Percentiles rank a stretch among this genome's conserved stretches.
These are phyloP conservation scores for Solanum hybrid DNA, from an alignment of 305 asterid genomes.

Conservation along the genomic window DNA sequence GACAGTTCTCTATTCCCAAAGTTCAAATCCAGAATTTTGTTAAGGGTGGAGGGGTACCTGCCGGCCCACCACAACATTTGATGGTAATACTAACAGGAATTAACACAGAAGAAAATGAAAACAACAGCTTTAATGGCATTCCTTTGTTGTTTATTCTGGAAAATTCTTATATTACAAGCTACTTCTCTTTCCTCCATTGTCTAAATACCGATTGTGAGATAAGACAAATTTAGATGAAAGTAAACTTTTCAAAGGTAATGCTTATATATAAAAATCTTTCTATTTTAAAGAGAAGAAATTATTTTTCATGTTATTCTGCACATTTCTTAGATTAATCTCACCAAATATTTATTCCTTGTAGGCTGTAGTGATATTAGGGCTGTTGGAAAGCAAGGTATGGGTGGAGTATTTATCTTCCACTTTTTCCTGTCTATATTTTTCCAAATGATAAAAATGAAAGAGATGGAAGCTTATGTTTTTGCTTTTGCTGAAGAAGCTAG, in stretches of 20 bases:
- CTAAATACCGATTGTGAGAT: background rate
- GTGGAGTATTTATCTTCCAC: background rate
- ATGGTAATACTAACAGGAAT: background rate
- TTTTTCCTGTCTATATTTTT: background rate
- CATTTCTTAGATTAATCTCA: background rate
- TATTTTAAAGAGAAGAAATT: background rate
- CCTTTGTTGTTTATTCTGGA: background rate
- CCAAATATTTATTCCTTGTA: background rate
- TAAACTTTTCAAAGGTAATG: background rate
- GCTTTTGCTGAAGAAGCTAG: background rate
- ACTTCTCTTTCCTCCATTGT: background rate
- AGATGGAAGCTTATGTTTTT: background rate
- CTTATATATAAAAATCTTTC: background rate
- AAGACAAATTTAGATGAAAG: background rate
- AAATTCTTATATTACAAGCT: background rate
- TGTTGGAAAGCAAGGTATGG: background rate
- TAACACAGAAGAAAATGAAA: background rate
- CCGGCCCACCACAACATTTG: background rate
- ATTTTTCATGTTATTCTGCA: background rate
- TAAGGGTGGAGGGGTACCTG: background rate
- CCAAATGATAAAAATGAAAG: background rate
- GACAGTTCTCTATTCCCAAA: background rate
- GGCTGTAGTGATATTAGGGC: background rate
- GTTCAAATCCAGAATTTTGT: background rate
- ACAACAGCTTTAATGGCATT: background rate